Percentiles rank a stretch among this genome's conserved stretches.
Conservation (phyloP, 768 basidiomycete species). For the Flagelloscypha sp. region DNA sequence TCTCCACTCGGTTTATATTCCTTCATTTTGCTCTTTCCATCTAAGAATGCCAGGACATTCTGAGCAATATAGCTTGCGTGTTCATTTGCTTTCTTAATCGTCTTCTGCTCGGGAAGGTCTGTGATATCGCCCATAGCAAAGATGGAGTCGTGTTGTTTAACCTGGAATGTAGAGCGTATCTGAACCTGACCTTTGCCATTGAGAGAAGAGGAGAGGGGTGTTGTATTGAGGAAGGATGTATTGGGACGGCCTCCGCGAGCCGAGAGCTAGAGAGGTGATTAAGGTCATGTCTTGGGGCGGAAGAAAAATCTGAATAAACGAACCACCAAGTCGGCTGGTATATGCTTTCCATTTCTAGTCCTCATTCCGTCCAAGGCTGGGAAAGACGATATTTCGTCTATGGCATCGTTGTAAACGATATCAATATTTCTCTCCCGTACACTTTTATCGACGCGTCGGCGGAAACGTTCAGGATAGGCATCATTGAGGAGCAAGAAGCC, state of each 20-base stretch:
- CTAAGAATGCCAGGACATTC: slow-evolving; percentile 35
- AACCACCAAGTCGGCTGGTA: slow-evolving; percentile 55
- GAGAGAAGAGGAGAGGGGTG: slow-evolving; percentile 28
- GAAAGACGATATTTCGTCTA: slow-evolving; percentile 37
- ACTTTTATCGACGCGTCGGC: slow-evolving; percentile 35
- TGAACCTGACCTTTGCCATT: slow-evolving; percentile 30
- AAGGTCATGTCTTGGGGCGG: neutral
- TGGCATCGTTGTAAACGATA: slow-evolving; percentile 42
- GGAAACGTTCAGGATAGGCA: slow-evolving; percentile 46
- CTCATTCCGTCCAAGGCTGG: slow-evolving; percentile 32
- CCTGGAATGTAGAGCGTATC: slow-evolving; percentile 42
- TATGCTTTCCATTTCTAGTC: slow-evolving; percentile 41
- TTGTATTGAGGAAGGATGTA: slow-evolving; percentile 39
- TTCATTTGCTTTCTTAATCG: slow-evolving; percentile 31
- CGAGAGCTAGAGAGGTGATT: slow-evolving; percentile 20
- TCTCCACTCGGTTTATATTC: slow-evolving; percentile 44
- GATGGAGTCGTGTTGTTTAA: slow-evolving; percentile 35
- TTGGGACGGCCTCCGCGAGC: slow-evolving; percentile 38
- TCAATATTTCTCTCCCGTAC: slow-evolving; percentile 38
- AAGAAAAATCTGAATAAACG: slow-evolving; percentile 11
- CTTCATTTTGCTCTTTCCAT: slow-evolving; percentile 22
- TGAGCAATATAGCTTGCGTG: slow-evolving; percentile 36
- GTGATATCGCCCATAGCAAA: slow-evolving; percentile 55
- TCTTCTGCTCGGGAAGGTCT: slow-evolving; percentile 49
- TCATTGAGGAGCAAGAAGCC: slow-evolving; percentile 44